A percentile compares a stretch with the other conserved stretches of the same genome.
These are phyloP conservation scores for Chaetomium sp. DNA, from an alignment of 2,329 filamentous ascomycete genomes.

Conservation along the genomic window DNA sequence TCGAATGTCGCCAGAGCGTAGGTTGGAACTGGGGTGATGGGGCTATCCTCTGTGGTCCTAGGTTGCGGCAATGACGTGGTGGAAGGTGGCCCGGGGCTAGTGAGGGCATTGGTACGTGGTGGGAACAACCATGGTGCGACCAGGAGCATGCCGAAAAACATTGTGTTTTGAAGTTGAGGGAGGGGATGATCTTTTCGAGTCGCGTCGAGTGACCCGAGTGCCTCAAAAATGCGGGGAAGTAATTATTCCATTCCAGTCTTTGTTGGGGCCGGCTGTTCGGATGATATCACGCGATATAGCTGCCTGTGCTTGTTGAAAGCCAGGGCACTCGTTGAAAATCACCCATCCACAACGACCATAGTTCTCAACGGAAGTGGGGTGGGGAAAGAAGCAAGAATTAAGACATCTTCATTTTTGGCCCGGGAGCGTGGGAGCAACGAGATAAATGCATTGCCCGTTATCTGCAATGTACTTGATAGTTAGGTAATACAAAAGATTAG, in stretches of 20 bases:
- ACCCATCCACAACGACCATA: too few relatives aligned
- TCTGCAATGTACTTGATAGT: too few relatives aligned
- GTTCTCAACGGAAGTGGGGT: too few relatives aligned
- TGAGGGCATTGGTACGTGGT: neutral
- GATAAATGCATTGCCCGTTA: too few relatives aligned
- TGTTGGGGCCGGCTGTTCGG: neutral
- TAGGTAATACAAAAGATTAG: too few relatives aligned
- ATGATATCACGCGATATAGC: neutral
- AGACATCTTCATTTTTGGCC: too few relatives aligned
- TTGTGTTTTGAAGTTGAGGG: neutral
- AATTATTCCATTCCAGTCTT: neutral
- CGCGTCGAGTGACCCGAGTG: neutral
- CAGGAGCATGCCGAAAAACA: neutral
- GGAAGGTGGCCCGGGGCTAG: neutral
- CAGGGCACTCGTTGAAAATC: too few relatives aligned
- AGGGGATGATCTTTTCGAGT: neutral
- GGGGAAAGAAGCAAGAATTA: too few relatives aligned
- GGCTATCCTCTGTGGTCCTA: neutral
- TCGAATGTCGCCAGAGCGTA: constrained; percentile 1
- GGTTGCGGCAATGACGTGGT: neutral
- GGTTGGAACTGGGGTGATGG: constrained; percentile 1
- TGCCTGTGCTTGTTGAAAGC: neutral
- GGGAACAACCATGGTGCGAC: neutral
- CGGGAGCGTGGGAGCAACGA: too few relatives aligned
- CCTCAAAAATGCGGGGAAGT: neutral